Evolutionary conservation across 2,329 filamentous ascomycete genomes (phyloP).

Genomic region (Amesomyces nigricolor): DNA sequence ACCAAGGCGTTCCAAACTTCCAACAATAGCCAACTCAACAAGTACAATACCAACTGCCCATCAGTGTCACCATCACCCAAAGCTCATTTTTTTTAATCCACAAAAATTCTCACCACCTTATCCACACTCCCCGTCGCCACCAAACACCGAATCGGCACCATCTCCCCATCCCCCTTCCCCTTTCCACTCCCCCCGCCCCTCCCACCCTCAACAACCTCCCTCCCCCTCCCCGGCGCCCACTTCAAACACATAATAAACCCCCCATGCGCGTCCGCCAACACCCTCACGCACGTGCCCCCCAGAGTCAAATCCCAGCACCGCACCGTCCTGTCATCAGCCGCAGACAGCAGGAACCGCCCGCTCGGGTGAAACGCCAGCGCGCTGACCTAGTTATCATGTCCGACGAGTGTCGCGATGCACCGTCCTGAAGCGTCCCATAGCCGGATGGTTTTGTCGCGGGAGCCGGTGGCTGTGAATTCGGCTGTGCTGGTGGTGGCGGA

Average conservation of each 20-base stretch:
- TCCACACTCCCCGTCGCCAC: constrained; percentile 85
- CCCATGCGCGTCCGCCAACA: too few relatives aligned
- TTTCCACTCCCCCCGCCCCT: constrained; percentile 41
- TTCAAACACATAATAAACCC: too few relatives aligned
- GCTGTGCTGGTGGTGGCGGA: constrained; percentile 63
- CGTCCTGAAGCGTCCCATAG: constrained; percentile 83
- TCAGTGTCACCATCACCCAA: neutral
- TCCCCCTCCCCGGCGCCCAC: constrained; percentile 73
- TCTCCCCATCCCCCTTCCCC: constrained; percentile 38
- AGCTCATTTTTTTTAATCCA: constrained; percentile 35
- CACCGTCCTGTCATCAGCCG: constrained; percentile 85
- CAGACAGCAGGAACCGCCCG: constrained; percentile 81
- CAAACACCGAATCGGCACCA: constrained; percentile 70
- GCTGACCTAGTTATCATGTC: constrained; percentile 92
- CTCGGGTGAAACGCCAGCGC: constrained; percentile 83
- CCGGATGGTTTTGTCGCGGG: constrained; percentile 82
- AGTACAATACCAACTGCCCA: too few relatives aligned
- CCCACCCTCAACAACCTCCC: constrained; percentile 37
- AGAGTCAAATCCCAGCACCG: too few relatives aligned
- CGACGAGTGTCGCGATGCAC: constrained; percentile 73
- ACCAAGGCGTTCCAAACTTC: too few relatives aligned
- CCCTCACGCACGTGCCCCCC: too few relatives aligned
- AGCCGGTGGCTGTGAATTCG: constrained; percentile 85
- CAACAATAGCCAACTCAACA: too few relatives aligned
- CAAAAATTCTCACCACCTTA: constrained; percentile 66